A percentile compares a stretch with the other conserved stretches of the same genome.
Evolutionary conservation across 257 asterid species (phyloP).

Genomic region (Solanum sitiens): DNA sequence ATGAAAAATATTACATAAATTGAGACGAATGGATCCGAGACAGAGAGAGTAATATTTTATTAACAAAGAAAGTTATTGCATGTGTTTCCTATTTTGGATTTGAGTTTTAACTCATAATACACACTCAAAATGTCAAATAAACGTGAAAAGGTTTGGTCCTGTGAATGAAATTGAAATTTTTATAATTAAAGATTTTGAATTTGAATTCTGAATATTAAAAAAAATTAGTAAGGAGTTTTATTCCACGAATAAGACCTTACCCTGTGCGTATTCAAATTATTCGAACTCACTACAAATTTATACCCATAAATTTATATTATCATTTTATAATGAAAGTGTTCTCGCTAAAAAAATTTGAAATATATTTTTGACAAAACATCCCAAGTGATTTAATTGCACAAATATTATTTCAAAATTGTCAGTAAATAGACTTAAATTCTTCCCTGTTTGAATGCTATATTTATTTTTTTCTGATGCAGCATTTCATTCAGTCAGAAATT

Average conservation of each 20-base stretch:
- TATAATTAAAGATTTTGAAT: too few species aligned
- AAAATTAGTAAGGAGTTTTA: background rate
- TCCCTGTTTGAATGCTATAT: background rate
- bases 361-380: too few species aligned
- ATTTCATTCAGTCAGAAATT: background rate
- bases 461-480: background rate
- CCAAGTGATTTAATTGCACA: background rate
- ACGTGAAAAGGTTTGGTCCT: accelerated
- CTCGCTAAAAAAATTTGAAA: too few species aligned
- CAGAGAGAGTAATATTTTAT: too few species aligned
- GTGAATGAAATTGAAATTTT: too few species aligned
- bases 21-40: too few species aligned
- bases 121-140: background rate
- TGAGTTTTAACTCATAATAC: background rate
- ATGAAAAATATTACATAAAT: too few species aligned
- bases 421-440: background rate
- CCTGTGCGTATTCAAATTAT: background rate
- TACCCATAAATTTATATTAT: background rate
- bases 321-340: too few species aligned
- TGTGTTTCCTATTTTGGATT: too few species aligned
- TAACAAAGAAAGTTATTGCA: background rate
- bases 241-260: background rate
- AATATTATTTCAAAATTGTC: background rate
- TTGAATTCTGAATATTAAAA: too few species aligned
- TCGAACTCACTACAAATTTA: background rate